Evolutionary conservation across 192 early-diverging fungal genomes (phyloP).

Genomic region (Dispira parvispora): DNA sequence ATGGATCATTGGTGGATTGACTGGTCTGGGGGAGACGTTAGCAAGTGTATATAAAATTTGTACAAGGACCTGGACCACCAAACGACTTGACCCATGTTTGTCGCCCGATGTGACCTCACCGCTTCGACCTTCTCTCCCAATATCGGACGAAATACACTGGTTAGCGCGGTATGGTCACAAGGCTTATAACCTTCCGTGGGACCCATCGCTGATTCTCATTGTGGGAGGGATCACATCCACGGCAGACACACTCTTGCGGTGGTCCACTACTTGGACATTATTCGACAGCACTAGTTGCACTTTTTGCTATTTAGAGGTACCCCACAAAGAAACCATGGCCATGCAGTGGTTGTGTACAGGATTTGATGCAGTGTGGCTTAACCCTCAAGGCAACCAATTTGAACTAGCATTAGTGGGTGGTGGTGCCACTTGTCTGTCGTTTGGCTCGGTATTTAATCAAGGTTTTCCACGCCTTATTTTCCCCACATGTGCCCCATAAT

Average conservation of each 20-base stretch:
- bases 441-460: slow-evolving; percentile 1
- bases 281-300: not conserved
- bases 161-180: not conserved
- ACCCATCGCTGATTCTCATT: not conserved
- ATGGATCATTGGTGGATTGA: slow-evolving; percentile 1
- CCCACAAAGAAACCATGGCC: not conserved
- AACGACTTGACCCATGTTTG: not conserved
- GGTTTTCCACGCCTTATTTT: not conserved
- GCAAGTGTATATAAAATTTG: not conserved
- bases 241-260: not conserved
- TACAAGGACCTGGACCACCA: not conserved
- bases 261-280: not conserved
- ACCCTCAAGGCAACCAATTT: not conserved
- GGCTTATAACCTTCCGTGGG: not conserved
- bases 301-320: not conserved
- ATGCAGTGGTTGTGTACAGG: not conserved
- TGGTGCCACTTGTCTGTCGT: slow-evolving; percentile 1
- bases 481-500: too few species aligned
- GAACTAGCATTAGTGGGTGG: not conserved
- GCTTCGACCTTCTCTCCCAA: not conserved
- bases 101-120: too few species aligned
- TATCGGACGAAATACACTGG: not conserved
- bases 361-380: not conserved
- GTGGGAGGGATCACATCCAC: slow-evolving; percentile 5
- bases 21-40: not conserved